phyloP scores from a whole-genome alignment of 257 asterid genomes.

The Penstemon eatonii region DNA sequence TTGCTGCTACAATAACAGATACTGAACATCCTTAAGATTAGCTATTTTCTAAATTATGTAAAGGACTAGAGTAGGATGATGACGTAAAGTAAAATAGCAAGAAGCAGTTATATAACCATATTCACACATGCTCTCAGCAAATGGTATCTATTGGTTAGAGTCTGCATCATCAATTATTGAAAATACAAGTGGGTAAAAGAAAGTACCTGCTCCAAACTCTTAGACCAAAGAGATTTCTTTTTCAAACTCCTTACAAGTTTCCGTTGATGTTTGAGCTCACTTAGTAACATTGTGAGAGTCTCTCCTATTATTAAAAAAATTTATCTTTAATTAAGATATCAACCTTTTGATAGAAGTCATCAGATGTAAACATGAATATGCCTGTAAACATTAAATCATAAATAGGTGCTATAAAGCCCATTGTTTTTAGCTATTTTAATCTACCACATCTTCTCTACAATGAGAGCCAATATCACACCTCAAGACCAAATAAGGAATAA shows the following conservation, averaged over 20 bases:
- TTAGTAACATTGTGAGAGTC: constrained; percentile 67
- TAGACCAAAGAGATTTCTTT: constrained; percentile 98
- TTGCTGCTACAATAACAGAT: neutral
- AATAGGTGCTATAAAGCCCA: constrained; percentile 1
- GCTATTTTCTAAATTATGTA: neutral
- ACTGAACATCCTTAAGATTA: neutral
- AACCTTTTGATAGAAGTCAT: constrained; percentile 7
- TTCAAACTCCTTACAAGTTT: constrained; percentile 80
- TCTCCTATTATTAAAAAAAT: constrained; percentile 55
- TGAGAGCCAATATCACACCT: neutral
- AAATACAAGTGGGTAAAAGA: constrained; percentile 19
- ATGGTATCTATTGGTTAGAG: neutral
- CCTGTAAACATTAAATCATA: neutral
- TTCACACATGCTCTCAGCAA: neutral
- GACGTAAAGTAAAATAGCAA: neutral
- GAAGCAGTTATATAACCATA: neutral
- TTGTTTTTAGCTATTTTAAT: neutral
- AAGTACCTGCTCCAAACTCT: constrained; percentile 90
- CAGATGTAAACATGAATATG: constrained; percentile 7
- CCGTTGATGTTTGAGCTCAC: constrained; percentile 94
- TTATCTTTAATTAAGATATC: constrained; percentile 14
- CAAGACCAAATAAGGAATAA: neutral
- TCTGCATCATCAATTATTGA: neutral
- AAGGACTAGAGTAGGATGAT: neutral
- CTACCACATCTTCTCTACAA: neutral